Percentiles rank a stretch among this genome's conserved stretches.
These are phyloP conservation scores for Neofusicoccum parvum DNA, from an alignment of 2,329 filamentous ascomycete species.

Conservation along the genomic window DNA sequence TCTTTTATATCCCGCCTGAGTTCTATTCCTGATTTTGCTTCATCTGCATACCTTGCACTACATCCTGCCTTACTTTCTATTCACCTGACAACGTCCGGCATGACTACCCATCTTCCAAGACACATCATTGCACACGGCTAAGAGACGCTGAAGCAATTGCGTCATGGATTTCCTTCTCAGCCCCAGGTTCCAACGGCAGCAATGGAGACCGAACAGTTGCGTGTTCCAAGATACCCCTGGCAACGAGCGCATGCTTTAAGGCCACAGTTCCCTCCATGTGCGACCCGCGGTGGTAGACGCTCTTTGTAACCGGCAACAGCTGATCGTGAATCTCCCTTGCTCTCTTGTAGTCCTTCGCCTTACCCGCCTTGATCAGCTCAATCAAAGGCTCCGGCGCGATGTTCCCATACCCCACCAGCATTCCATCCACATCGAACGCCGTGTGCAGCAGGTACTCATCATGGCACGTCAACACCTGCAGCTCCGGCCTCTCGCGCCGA, in stretches of 20 bases:
- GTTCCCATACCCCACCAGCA: slow-evolving; percentile 58
- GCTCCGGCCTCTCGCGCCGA: slow-evolving; percentile 50
- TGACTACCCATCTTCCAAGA: neutral
- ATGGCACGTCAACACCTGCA: slow-evolving; percentile 56
- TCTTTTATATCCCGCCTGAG: too few relatives aligned
- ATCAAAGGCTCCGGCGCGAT: slow-evolving; percentile 55
- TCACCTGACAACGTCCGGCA: too few relatives aligned
- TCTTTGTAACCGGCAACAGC: slow-evolving; percentile 55
- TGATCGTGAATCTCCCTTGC: slow-evolving; percentile 55
- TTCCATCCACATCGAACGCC: slow-evolving; percentile 55
- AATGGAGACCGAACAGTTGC: slow-evolving; percentile 55
- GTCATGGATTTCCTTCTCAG: slow-evolving; percentile 47
- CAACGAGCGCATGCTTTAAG: slow-evolving; percentile 56
- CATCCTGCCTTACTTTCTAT: too few relatives aligned
- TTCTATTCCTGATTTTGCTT: too few relatives aligned
- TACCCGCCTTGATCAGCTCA: slow-evolving; percentile 55
- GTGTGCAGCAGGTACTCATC: slow-evolving; percentile 58
- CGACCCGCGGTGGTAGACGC: slow-evolving; percentile 57
- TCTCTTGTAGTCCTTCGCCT: slow-evolving; percentile 52
- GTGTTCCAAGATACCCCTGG: slow-evolving; percentile 52
- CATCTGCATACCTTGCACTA: too few relatives aligned
- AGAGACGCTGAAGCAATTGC: slow-evolving; percentile 40
- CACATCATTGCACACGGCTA: slow-evolving; percentile 33
- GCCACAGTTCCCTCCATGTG: slow-evolving; percentile 58
- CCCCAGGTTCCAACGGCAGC: slow-evolving; percentile 47